Evolutionary conservation across 306 rosid species (phyloP), one percentile per base, ranked within the genome.

Genomic region (Purshia tridentata): DNA sequence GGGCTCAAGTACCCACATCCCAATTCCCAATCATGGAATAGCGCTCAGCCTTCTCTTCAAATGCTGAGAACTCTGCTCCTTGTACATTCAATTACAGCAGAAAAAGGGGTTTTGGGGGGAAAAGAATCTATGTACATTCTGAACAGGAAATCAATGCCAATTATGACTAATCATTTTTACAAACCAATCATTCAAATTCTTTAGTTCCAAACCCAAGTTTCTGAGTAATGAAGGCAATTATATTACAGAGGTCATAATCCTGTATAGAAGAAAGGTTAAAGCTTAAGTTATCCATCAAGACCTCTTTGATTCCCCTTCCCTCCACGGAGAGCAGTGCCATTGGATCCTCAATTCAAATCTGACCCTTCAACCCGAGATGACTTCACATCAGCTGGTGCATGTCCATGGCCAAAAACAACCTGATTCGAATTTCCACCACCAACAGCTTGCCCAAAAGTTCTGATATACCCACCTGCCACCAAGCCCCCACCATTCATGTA

Each of bases 211-310:
- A 47, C 44, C 47, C 11, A 61, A 58, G 66, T 57, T 37, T 45
- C 75, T 9, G 44, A 67, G 19, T 20, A n/a, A 54, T 14, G 42
- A 60, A 62, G 6, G 42, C 65, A 76, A 67, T 66, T 83, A 79
- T 82, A 78, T 86, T 86, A 86, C 91, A 89, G 52, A 50, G 69
- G 75, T 72, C 72, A 7, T 67, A 83, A 75, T 74, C 67, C 69
- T 77, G 83, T 41, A 22, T 60, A 35, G 41, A 40, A 41, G 13
- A 9, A 54, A n/a, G 7, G 56, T 39, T 46, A 68, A 48, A 75
- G 12, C 70, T 49, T 79, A 46, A 19, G 29, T 57, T 69, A 76
- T 71, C 77, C 74, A 71, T 48, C 53, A 40, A 45, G 80, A 76
- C 54, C 79, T 18, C 56, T 59, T 47, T 6, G 23, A 63, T 4